Conservation (phyloP, 2,329 filamentous ascomycete species). For the Metarhizium sp. region DNA sequence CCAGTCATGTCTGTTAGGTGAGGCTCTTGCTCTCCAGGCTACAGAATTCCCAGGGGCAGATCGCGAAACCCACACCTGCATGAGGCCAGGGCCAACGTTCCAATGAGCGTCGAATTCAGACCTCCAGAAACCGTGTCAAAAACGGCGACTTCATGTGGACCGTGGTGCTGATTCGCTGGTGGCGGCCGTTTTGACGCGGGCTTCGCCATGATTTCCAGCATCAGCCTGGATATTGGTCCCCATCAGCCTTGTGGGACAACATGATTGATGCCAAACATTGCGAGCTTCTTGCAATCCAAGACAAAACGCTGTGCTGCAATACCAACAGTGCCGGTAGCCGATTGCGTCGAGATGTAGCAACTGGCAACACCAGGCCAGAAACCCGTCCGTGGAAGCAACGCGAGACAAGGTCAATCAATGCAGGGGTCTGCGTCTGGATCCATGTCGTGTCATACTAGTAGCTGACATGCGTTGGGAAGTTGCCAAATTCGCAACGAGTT, state of each 20-base stretch:
- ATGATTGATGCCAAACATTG: not conserved
- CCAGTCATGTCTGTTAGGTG: not conserved
- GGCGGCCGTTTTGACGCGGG: conserved; percentile 20
- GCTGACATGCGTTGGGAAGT: no score
- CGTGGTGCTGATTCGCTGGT: conserved; percentile 17
- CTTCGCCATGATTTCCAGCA: conserved; percentile 16
- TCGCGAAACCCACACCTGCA: not conserved
- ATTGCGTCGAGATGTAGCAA: no score
- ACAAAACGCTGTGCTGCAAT: not conserved
- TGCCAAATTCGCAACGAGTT: no score
- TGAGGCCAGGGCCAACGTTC: not conserved
- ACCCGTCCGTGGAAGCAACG: no score
- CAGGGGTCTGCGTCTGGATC: no score
- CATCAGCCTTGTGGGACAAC: conserved; percentile 10
- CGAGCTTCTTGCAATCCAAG: not conserved
- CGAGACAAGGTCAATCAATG: no score
- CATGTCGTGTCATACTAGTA: no score
- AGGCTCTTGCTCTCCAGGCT: not conserved
- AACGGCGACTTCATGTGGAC: not conserved
- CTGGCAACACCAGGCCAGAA: no score
- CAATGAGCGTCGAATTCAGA: not conserved
- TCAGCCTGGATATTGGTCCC: not conserved
- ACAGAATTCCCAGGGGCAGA: conserved; percentile 2
- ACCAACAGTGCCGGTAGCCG: no score
- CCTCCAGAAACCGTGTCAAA: not conserved